Evolutionary conservation across 108 stramenopile species (phyloP), one percentile per base, ranked within the genome.

Genomic region (Epipyxis sp.): DNA sequence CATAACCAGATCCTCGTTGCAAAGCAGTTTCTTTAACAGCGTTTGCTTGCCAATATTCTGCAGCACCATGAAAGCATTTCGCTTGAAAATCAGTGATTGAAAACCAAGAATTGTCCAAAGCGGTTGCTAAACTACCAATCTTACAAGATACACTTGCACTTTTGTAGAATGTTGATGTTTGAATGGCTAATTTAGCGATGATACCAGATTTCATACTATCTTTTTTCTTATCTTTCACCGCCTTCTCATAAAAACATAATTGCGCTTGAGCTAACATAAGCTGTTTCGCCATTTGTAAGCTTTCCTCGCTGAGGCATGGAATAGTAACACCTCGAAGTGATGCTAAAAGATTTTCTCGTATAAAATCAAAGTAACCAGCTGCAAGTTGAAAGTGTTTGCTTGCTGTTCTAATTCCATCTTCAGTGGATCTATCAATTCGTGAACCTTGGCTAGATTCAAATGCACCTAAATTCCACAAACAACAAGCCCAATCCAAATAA

Each of bases 161-260:
- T 1, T 35, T 34, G 45, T 82, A 82, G 6, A 41, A 82, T 30
- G 59, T 42, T 34, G 65, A 32, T 30, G 72, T 65, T 30, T 82
- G 78, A 16, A 42, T 29, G 0, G 82, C 77, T 0, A 82, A 72
- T 29, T 78, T 78, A 13, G 74, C 50, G 2, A 82, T 13, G 0
- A 82, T 1, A 1, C 27, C 50, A n/a, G 77, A 76, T 42, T 74
- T 74, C 71, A 74, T 74, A 39, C 46, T 35, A 29, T 57, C 71
- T 50, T 44, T 77, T 42, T 54, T 37, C 76, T 78, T 32, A 1
- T 78, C 44, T 13, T 68, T 29, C 40, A 78, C 54, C 41, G 83
- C 83, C 69, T 80, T 83, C 78, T 84, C 83, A 76, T 80, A 84
- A 58, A 77, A 84, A 57, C 83, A 84, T 3, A 76, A 61, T 54